Base-by-base conservation (phyloP, 2,329 filamentous ascomycete species). In the Fusarium sterilihyphosum region DNA sequence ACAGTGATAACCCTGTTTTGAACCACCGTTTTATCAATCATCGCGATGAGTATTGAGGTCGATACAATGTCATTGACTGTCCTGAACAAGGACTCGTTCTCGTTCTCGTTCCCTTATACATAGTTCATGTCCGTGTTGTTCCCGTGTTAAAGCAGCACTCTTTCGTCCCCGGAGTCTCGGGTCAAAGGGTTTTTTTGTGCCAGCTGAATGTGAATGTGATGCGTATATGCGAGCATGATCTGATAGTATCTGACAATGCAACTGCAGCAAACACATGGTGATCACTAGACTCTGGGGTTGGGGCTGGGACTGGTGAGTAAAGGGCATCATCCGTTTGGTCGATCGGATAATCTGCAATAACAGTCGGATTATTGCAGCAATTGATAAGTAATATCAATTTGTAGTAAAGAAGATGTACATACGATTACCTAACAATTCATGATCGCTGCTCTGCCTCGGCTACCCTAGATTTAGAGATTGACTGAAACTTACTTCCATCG, bases 221-320 rank as follows among this genome's bases (percentile, higher is more conserved):
- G 8, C 11, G 31, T 29, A 6, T 59, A 59, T 60, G 57, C 57
- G 57, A 60, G 57, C 43, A 60, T 60, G 57, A 52, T 60, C 43
- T 52, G 57, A 60, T 60, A 52, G 38, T 52, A 24, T n/a, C 57
- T 60, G 57, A 38, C 57, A 52, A 52, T 60, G 57, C 33, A 60
- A 52, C 43, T 52, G 57, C 33, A 52, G 43, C 43, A 52, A 60
- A 18, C 56, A 50, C 20, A 37, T 59, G 41, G 41, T 50, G n/a
- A 49, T 59, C 41, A 37, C 24, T 38, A 22, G 17, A 35, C 49
- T 52, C 31, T n/a, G 41, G 56, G 31, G 31, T n/a, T 18, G 24
- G 56, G 31, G 31, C 22, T 18, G 24, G 20, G 56, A n/a, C 24
- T n/a, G 41, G 41, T 50, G 35, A n/a, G 24, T n/a, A 40, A 54